Conservation (phyloP, 169 alveolate species). For the Plasmodium berghei region DNA sequence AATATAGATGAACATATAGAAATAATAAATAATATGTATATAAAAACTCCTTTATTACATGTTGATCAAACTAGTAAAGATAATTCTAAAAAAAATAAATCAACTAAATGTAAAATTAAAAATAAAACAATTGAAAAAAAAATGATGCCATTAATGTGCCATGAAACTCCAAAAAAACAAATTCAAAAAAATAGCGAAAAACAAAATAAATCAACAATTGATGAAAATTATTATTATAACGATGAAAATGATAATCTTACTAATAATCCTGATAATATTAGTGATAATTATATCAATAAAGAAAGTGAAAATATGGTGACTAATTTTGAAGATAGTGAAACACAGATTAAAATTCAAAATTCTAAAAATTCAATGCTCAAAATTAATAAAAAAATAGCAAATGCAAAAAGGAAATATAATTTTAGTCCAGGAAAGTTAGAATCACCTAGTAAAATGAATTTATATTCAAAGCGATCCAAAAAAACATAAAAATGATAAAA, state of each 20-base stretch:
- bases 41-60: slow-evolving; percentile 58
- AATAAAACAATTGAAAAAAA: slow-evolving; percentile 17
- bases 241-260: no score
- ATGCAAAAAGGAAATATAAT: slow-evolving; percentile 33
- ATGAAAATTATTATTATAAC: background rate
- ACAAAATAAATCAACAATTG: background rate
- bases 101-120: slow-evolving; percentile 18
- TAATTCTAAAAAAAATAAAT: slow-evolving; percentile 17
- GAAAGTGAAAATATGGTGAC: background rate
- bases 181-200: slow-evolving; percentile 9
- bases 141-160: background rate
- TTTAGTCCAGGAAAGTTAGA: slow-evolving; percentile 36
- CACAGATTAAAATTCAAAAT: slow-evolving; percentile 19
- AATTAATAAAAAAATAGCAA: slow-evolving; percentile 58
- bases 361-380: slow-evolving; percentile 30
- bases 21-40: slow-evolving; percentile 65
- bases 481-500: slow-evolving; percentile 15
- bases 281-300: no score
- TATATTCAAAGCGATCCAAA: slow-evolving; percentile 13
- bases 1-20: slow-evolving; percentile 57
- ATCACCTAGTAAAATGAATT: background rate
- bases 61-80: slow-evolving; percentile 20
- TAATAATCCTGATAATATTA: no score
- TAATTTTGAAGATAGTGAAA: slow-evolving; percentile 40
- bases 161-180: slow-evolving; percentile 71